Evolutionary conservation across 192 early-diverging fungal species (phyloP).

Genomic region (Coemansia sp.): DNA sequence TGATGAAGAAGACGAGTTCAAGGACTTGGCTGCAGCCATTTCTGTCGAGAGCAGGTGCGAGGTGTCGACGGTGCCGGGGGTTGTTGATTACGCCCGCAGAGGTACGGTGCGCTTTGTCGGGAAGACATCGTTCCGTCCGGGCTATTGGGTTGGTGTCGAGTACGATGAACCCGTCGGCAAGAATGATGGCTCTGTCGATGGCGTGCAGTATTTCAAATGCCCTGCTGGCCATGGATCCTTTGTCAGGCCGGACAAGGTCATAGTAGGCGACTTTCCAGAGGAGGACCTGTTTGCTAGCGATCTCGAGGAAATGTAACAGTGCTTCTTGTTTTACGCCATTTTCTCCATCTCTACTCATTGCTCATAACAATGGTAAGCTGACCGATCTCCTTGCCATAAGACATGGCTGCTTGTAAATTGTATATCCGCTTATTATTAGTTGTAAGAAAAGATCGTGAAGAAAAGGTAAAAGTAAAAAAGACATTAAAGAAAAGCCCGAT

Average conservation of each 20-base stretch:
- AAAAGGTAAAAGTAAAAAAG: slow-evolving; percentile 5
- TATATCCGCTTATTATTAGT: slow-evolving; percentile 13
- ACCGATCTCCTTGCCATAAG: too few relatives aligned
- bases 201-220: slow-evolving; percentile 76
- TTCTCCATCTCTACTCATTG: too few relatives aligned
- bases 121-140: slow-evolving; percentile 73
- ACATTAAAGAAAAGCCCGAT: background rate
- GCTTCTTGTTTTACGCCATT: too few relatives aligned
- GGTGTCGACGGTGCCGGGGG: slow-evolving; percentile 62
- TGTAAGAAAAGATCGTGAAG: slow-evolving; percentile 4
- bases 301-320: slow-evolving; percentile 61
- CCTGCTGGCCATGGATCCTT: slow-evolving; percentile 78
- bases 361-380: too few relatives aligned
- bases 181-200: slow-evolving; percentile 85
- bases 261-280: slow-evolving; percentile 91
- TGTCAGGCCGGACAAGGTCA: slow-evolving; percentile 87
- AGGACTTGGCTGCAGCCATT: slow-evolving; percentile 66
- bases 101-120: slow-evolving; percentile 78
- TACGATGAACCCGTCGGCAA: slow-evolving; percentile 97
- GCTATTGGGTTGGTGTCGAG: slow-evolving; percentile 91
- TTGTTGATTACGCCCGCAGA: slow-evolving; percentile 40
- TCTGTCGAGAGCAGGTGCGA: slow-evolving; percentile 81
- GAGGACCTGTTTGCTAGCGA: slow-evolving; percentile 77
- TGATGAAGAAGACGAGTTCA: slow-evolving; percentile 70
- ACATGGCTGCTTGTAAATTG: too few relatives aligned